Conservation (phyloP, 2,329 filamentous ascomycete species). For the Keithomyces neogunnii region DNA sequence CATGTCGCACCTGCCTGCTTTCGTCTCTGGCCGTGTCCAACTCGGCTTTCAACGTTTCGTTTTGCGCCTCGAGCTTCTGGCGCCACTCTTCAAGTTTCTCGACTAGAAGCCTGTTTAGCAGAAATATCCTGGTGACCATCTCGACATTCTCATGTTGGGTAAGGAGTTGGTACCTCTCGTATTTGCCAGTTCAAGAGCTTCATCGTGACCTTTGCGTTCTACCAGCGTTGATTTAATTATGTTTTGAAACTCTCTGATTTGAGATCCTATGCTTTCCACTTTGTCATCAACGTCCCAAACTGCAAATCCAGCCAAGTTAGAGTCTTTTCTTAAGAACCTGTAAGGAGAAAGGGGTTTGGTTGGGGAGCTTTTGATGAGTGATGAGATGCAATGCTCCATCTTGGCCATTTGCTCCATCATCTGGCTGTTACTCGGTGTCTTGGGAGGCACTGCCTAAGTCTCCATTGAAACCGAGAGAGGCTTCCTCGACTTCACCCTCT, state of each 20-base stretch:
- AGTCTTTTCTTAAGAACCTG: conserved; percentile 63
- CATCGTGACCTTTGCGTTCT: conserved; percentile 62
- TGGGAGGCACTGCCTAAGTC: conserved; percentile 23
- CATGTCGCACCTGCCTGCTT: conserved; percentile 22
- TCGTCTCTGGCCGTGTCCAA: conserved; percentile 37
- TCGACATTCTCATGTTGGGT: too few species aligned
- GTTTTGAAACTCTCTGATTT: conserved; percentile 64
- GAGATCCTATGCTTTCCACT: conserved; percentile 66
- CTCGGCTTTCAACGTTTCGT: conserved; percentile 52
- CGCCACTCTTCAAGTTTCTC: conserved; percentile 40
- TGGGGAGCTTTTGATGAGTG: conserved; percentile 27
- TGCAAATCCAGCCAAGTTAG: conserved; percentile 57
- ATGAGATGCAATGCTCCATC: conserved; percentile 23
- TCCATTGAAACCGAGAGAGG: conserved; percentile 13
- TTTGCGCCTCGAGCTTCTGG: conserved; percentile 37
- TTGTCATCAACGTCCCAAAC: conserved; percentile 74
- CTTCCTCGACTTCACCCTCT: conserved; percentile 8
- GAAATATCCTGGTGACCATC: neutral
- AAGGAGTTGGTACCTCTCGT: conserved; percentile 48
- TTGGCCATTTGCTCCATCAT: conserved; percentile 22
- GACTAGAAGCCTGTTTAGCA: conserved; percentile 25
- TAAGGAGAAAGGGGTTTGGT: conserved; percentile 34
- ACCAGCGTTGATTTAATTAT: conserved; percentile 62
- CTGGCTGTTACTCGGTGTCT: conserved; percentile 23
- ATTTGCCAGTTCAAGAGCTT: conserved; percentile 67